A percentile compares a stretch with the other conserved stretches of the same genome.
These are phyloP conservation scores for Trichoderma hamatum DNA, from an alignment of 2,329 filamentous ascomycete genomes.

Conservation along the genomic window DNA sequence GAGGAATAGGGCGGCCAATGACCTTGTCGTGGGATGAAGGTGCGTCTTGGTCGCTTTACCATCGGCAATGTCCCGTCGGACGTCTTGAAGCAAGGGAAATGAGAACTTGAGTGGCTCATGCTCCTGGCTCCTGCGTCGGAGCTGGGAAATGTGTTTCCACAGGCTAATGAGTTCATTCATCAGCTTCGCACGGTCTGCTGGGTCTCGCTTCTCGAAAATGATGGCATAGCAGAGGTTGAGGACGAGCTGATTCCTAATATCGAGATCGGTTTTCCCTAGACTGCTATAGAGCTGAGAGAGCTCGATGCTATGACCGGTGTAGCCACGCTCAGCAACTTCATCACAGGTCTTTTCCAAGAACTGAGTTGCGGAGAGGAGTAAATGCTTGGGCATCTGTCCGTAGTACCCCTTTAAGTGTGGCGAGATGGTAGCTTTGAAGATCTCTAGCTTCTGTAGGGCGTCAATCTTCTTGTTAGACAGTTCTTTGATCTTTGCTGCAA, in stretches of 20 bases:
- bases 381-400: slow-evolving; percentile 36
- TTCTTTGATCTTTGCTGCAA: slow-evolving; percentile 38
- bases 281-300: slow-evolving; percentile 35
- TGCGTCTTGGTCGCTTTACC: slow-evolving; percentile 2
- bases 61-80: slow-evolving; percentile 31
- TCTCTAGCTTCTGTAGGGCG: slow-evolving; percentile 31
- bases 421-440: slow-evolving; percentile 38
- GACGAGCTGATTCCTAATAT: slow-evolving; percentile 38
- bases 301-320: slow-evolving; percentile 30
- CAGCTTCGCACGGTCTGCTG: slow-evolving; percentile 29
- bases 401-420: slow-evolving; percentile 37
- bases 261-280: slow-evolving; percentile 37
- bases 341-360: slow-evolving; percentile 33
- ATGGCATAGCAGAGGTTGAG: slow-evolving; percentile 39
- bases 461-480: slow-evolving; percentile 30
- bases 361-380: slow-evolving; percentile 32
- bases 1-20: slow-evolving; percentile 39
- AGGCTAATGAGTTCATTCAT: slow-evolving; percentile 39
- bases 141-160: slow-evolving; percentile 44
- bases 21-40: slow-evolving; percentile 29
- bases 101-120: slow-evolving; percentile 34
- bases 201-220: slow-evolving; percentile 28
- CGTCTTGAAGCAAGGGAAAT: slow-evolving; percentile 37
- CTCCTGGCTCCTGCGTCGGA: slow-evolving; percentile 37
- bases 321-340: slow-evolving; percentile 30